Percentiles rank a stretch among this genome's conserved stretches.
Conservation (phyloP, 2,329 filamentous ascomycete species). For the Dactylellina cionopaga region DNA sequence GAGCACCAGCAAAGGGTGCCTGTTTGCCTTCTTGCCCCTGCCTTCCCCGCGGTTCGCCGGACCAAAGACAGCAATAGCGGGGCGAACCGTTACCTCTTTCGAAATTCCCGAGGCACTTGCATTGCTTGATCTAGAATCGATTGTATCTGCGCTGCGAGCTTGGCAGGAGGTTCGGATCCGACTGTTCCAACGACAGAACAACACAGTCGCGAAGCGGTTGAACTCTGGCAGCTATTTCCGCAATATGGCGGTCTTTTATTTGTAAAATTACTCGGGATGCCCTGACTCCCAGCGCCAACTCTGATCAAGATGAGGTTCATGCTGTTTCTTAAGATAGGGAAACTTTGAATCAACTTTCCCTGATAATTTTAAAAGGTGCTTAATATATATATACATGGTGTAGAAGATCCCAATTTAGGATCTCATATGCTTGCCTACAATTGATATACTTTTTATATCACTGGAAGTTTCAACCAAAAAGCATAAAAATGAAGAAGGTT, state of each 20-base stretch:
- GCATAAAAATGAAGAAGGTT: too few species aligned
- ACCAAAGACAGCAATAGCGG: constrained; percentile 2
- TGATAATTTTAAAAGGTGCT: too few species aligned
- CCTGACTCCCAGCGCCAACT: background rate
- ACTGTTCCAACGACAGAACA: constrained; percentile 24
- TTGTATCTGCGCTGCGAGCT: constrained; percentile 5
- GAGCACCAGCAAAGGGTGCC: background rate
- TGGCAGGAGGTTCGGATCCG: constrained; percentile 17
- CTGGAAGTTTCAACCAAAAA: too few species aligned
- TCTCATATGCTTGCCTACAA: background rate
- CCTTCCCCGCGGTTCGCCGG: constrained; percentile 30
- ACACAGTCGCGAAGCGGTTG: constrained; percentile 8
- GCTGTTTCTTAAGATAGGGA: background rate
- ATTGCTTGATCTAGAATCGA: constrained; percentile 23
- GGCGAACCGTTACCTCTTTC: constrained; percentile 23
- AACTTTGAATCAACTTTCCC: too few species aligned
- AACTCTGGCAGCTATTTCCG: constrained; percentile 11
- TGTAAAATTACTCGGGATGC: background rate
- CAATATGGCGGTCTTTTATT: constrained; percentile 5
- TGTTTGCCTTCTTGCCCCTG: constrained; percentile 6
- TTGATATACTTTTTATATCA: background rate
- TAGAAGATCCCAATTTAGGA: too few species aligned
- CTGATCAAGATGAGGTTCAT: background rate
- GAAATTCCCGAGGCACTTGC: background rate
- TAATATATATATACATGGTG: too few species aligned